Evolutionary conservation across 2,329 filamentous ascomycete genomes (phyloP), one percentile per base, ranked within the genome.

Genomic region (Trichoderma atroviride): DNA sequence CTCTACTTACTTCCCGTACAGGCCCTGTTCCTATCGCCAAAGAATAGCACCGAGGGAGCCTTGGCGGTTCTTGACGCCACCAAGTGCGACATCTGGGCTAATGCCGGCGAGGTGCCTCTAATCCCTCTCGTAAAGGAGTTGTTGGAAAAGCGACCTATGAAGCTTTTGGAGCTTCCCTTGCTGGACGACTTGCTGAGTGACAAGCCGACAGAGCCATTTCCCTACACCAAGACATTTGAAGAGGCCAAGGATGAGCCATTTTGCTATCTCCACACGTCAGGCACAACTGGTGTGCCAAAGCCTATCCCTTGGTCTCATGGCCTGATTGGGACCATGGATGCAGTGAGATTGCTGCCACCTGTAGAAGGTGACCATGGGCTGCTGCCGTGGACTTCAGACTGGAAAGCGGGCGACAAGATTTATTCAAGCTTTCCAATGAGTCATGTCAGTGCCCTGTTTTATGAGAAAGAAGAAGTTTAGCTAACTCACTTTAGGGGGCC

Each of bases 281-380:
- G 82, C 2, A 78, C 79, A 1, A 84, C 82, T 2, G 81, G 82
- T 2, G 68, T 81, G 0, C 81, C 81, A 1, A 83, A 83, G 62
- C 80, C 80, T 0, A 79, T 83, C n/a, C 63, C 73, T 1, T 76
- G 76, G 72, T 76, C 78, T 4, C 77, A 83, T 70, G 75, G 71
- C 0, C 60, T 77, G 31, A 74, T 77, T 6, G 75, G 74, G 0
- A 78, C 79, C 0, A 76, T 81, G 74, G 81, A 84, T 71, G 78
- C 79, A 0, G 72, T 81, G 1, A 74, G 77, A 11, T 70, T 80
- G 1, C 73, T 82, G 0, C 78, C 80, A 0, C 73, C 75, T 10
- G 71, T 72, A 0, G 74, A 79, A 1, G 80, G 79, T 0, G 75
- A 77, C 33, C 69, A 58, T 9, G 74, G 72, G 2, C 60, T 78